phyloP scores from a whole-genome alignment of 23 red algal genomes.

The Cyanidium caldarium region DNA sequence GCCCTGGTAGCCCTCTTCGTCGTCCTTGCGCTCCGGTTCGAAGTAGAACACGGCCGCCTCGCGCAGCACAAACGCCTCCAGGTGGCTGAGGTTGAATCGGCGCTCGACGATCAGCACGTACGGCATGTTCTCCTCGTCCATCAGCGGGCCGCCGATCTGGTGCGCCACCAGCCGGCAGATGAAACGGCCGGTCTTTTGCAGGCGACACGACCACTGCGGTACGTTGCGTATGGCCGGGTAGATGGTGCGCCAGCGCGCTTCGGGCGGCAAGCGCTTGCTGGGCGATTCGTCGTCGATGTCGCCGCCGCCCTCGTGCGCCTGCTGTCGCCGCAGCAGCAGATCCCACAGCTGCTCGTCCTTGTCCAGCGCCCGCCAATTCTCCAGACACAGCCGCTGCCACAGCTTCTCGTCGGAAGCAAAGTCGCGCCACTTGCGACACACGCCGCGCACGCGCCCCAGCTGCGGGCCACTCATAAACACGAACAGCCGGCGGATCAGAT shows the following conservation, averaged over 20 bases:
- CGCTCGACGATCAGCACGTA: conserved; percentile 72
- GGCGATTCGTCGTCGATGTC: conserved; percentile 16
- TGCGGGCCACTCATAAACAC: conserved; percentile 53
- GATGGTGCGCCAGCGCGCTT: conserved; percentile 42
- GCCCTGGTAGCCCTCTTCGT: conserved; percentile 55
- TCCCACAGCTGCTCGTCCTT: conserved; percentile 54
- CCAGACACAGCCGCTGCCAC: conserved; percentile 57
- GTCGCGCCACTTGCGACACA: conserved; percentile 64
- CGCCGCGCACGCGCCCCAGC: conserved; percentile 47
- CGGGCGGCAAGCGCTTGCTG: not conserved
- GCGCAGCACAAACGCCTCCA: conserved; percentile 80
- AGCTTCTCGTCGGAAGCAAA: conserved; percentile 67
- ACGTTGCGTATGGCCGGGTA: conserved; percentile 37
- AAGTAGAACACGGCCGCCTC: conserved; percentile 92
- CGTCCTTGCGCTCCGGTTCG: conserved; percentile 64
- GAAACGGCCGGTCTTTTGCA: conserved; percentile 98
- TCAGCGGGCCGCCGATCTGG: conserved; percentile 50
- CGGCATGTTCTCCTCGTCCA: conserved; percentile 36
- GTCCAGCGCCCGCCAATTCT: conserved; percentile 58
- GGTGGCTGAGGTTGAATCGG: conserved; percentile 87
- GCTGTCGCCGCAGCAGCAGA: conserved; percentile 13
- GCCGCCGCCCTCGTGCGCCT: not conserved
- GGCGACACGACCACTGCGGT: conserved; percentile 54
- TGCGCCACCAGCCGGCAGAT: conserved; percentile 94
- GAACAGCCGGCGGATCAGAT: conserved; percentile 75